Conservation (phyloP, 768 basidiomycete species). For the Panaeolus cyanescens region DNA sequence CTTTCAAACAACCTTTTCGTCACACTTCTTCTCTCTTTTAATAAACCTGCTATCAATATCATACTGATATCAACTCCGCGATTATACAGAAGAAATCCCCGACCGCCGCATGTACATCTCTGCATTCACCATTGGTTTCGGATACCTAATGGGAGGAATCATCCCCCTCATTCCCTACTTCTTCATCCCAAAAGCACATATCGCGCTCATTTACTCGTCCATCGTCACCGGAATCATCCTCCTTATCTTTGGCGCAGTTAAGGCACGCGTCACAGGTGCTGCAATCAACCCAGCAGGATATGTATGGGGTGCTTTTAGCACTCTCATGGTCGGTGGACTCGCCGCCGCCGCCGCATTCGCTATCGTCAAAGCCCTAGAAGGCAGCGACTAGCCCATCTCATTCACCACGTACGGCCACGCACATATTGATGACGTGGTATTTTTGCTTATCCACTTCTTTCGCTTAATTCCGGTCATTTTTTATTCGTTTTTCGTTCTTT, state of each 20-base stretch:
- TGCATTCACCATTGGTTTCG: conserved; percentile 93
- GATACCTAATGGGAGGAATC: conserved; percentile 90
- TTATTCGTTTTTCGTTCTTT: too few species aligned
- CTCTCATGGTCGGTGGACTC: conserved; percentile 84
- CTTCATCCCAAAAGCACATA: conserved; percentile 72
- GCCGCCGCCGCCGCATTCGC: conserved; percentile 76
- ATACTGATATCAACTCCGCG: background rate
- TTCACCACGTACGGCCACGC: background rate
- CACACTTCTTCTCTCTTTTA: background rate
- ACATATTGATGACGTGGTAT: background rate
- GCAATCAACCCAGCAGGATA: conserved; percentile 68
- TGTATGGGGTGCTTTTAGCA: conserved; percentile 85
- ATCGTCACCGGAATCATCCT: conserved; percentile 84
- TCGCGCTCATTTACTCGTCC: conserved; percentile 72
- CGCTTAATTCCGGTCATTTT: background rate
- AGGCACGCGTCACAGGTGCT: conserved; percentile 86
- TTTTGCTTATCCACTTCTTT: background rate
- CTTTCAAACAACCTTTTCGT: background rate
- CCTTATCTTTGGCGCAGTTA: conserved; percentile 88
- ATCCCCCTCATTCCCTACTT: conserved; percentile 95
- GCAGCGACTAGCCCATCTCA: conserved; percentile 5
- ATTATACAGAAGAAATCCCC: conserved; percentile 79
- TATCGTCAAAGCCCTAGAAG: conserved; percentile 51
- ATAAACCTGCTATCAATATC: background rate
- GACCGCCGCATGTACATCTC: conserved; percentile 82